Evolutionary conservation across 1,139 yeast genomes (phyloP), one percentile per base, ranked within the genome.

Genomic region (Wickerhamomyces sp.): DNA sequence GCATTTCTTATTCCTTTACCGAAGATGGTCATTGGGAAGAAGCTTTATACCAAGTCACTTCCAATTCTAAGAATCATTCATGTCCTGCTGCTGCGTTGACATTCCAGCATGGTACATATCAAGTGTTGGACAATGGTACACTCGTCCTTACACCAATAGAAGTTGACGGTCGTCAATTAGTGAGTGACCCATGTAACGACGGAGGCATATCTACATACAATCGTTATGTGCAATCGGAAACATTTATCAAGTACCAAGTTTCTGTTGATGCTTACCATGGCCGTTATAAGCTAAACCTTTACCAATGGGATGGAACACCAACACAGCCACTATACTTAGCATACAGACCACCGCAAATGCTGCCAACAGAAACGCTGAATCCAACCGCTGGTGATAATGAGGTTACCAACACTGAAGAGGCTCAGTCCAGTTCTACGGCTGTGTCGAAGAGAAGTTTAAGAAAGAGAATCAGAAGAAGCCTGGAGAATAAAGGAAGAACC

Each of bases 311-410:
- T 60, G 97, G 97, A 17, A 64, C 86, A 17, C 78, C 78, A 41
- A 66, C 85, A 72, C 94, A 88, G 51, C 97, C 98, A 0, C 65
- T 92, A 54, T 92, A 87, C 61, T 73, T 92, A 63, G 96, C 94
- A 3, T 92, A 90, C 68, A 76, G 75, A 56, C 98, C 98, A 8
- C 95, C 98, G 16, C 72, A 84, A 75, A 92, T 92, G 98, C 76
- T 92, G 48, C 98, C 98, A 18, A 92, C 98, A 1, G 65, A 64
- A 41, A 90, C 97, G 1, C 69, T 92, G 71, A 90, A 89, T 61
- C 97, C 97, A 22, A 87, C 96, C 3, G 70, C 70, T 35, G 32
- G 13, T 30, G 9, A 7, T 13, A 4, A 18, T 30, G 32, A n/a
- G n/a, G 57, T 56, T 16, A 57, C 58, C 7, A 67, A 27, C 19